A percentile compares a stretch with the other conserved stretches of the same genome.
Evolutionary conservation across 306 rosid species (phyloP).

Genomic region (Quercus mongolica): DNA sequence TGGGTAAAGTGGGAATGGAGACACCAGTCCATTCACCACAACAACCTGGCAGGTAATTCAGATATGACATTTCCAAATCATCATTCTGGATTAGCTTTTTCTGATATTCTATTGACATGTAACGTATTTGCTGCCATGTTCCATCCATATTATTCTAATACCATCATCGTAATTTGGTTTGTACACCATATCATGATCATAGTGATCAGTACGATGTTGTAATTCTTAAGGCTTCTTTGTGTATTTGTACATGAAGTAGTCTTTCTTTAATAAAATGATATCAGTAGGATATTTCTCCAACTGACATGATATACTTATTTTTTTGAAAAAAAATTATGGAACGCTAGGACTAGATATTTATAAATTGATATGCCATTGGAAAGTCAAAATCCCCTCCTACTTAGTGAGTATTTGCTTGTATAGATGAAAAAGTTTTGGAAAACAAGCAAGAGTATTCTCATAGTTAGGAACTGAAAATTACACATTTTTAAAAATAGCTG

Average conservation of each 20-base stretch:
- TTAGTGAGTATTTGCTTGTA: too few relatives aligned
- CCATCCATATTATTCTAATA: not conserved
- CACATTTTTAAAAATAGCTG: too few relatives aligned
- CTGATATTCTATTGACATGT: not conserved
- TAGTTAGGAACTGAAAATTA: too few relatives aligned
- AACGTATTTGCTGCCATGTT: not conserved
- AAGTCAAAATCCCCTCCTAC: too few relatives aligned
- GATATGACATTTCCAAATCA: not conserved
- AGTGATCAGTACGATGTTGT: too few relatives aligned
- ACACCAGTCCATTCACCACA: conserved; percentile 85
- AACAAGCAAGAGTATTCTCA: too few relatives aligned
- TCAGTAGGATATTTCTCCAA: not conserved
- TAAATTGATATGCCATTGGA: not conserved
- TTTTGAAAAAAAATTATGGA: not conserved
- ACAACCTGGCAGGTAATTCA: conserved; percentile 50
- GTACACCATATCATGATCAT: not conserved
- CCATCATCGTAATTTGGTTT: not conserved
- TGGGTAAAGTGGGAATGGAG: conserved; percentile 78
- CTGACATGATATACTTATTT: not conserved
- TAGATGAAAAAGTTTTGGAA: too few relatives aligned
- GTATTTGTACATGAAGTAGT: too few relatives aligned
- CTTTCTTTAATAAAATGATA: not conserved
- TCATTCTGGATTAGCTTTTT: not conserved
- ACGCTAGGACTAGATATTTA: not conserved
- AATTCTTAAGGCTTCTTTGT: too few relatives aligned